Evolutionary conservation across 306 rosid species (phyloP).

Genomic region (Abrus pulchellus): DNA sequence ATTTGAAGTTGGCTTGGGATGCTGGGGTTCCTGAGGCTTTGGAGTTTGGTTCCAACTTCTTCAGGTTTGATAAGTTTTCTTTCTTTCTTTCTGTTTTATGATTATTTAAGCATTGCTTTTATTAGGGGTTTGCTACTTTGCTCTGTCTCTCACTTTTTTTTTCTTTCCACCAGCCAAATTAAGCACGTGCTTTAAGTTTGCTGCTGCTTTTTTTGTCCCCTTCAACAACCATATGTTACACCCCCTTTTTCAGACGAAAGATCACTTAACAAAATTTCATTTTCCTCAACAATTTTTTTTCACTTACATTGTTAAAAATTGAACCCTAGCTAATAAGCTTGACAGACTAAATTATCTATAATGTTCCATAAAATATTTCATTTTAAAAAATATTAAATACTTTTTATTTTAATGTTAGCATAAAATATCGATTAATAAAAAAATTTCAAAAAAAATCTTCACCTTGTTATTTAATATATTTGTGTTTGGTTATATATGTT

Average conservation of each 20-base stretch:
- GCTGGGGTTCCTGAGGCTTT: neutral
- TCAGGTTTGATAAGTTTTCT: neutral
- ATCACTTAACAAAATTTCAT: neutral
- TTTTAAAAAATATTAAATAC: too few species aligned
- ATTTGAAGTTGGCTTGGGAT: constrained; percentile 17
- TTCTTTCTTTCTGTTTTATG: neutral
- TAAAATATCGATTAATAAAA: too few species aligned
- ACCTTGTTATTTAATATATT: too few species aligned
- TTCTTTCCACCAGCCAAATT: too few species aligned
- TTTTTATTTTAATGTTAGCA: too few species aligned
- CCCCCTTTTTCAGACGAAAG: neutral
- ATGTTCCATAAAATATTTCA: neutral
- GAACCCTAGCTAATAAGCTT: neutral
- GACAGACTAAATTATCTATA: neutral
- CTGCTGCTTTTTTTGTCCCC: neutral
- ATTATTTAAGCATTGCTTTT: constrained; percentile 8
- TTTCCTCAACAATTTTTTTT: neutral
- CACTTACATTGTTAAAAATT: neutral
- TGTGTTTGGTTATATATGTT: neutral
- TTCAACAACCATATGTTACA: neutral
- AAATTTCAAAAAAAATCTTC: neutral
- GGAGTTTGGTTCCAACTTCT: neutral
- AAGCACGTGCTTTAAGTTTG: neutral
- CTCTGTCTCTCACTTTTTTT: neutral
- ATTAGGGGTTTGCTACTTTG: neutral